phyloP scores from a whole-genome alignment of 2,329 filamentous ascomycete species.

The Apiospora saccharicola region DNA sequence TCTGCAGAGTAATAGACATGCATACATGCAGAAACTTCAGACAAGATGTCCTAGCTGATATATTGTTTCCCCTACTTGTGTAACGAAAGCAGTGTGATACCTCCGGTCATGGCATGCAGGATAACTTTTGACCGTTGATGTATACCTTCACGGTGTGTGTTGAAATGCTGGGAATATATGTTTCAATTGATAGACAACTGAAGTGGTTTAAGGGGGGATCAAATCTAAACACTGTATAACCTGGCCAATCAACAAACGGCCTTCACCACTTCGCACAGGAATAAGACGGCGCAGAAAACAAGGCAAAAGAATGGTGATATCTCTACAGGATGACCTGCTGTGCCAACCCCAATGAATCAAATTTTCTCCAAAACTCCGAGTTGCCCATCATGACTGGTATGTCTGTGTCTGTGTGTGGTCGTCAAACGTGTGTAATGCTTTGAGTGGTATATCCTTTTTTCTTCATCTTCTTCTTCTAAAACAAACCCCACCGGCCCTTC shows the following conservation, averaged over 20 bases:
- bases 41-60: neutral
- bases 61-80: neutral
- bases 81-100: too few species aligned
- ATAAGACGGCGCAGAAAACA: neutral
- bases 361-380: constrained; percentile 18
- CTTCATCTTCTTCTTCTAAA: constrained; percentile 18
- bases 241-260: neutral
- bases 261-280: neutral
- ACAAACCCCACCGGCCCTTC: constrained; percentile 23
- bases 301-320: constrained; percentile 6
- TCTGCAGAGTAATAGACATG: neutral
- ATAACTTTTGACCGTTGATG: too few species aligned
- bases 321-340: constrained; percentile 7
- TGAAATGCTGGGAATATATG: neutral
- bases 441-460: constrained; percentile 14
- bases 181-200: neutral
- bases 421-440: constrained; percentile 20
- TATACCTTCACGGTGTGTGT: too few species aligned
- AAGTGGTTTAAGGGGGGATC: constrained; percentile 15
- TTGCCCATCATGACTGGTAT: constrained; percentile 14
- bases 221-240: constrained; percentile 9
- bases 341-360: neutral
- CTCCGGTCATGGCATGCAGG: neutral
- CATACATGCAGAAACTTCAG: neutral
- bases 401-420: constrained; percentile 10